These are phyloP conservation scores for Eucalyptus regnans DNA, from an alignment of 345 rosid species.

Conservation along the genomic window DNA sequence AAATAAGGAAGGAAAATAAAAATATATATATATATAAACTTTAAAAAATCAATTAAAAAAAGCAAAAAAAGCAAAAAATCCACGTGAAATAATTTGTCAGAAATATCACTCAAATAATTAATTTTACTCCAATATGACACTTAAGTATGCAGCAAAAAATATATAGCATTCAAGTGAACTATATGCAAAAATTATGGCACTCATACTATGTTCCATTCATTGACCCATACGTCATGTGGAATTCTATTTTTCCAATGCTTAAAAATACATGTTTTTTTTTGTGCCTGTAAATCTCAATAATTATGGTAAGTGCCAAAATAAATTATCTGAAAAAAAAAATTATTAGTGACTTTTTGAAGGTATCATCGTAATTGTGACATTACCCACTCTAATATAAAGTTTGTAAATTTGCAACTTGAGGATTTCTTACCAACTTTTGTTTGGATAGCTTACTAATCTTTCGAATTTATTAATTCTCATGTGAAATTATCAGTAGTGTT, in stretches of 20 bases:
- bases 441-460: neutral
- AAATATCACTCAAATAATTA: no score
- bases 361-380: neutral
- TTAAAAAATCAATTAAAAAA: no score
- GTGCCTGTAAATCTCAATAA: neutral
- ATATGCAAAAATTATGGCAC: no score
- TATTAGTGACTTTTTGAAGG: neutral
- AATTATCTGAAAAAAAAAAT: neutral
- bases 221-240: neutral
- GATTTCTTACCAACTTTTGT: neutral
- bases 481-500: neutral
- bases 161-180: no score
- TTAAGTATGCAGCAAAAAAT: no score
- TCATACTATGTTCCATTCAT: no score
- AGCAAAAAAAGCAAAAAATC: no score
- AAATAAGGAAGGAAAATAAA: no score
- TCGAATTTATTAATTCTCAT: neutral
- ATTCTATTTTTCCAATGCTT: neutral
- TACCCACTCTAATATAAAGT: neutral
- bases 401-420: neutral
- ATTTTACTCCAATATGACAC: no score
- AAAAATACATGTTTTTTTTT: neutral
- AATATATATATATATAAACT: no score
- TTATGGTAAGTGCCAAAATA: neutral
- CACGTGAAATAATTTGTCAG: fast-evolving